These are phyloP conservation scores for Escallonia herrerae DNA, from an alignment of 129 eudicot genomes.

Conservation along the genomic window DNA sequence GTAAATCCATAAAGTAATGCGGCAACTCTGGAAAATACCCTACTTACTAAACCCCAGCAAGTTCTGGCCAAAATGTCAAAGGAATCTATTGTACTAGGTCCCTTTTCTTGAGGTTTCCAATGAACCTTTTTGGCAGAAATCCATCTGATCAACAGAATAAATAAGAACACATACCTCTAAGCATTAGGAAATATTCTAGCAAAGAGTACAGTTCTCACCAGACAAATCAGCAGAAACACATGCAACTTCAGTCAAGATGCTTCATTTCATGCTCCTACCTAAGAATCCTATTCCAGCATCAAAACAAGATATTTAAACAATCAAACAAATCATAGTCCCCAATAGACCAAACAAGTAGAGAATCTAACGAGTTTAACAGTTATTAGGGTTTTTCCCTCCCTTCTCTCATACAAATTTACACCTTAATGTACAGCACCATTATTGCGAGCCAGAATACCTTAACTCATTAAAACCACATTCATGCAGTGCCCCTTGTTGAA, in stretches of 20 bases:
- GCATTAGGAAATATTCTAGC: neutral
- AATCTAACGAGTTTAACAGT: neutral
- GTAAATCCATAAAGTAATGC: neutral
- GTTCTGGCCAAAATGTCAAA: constrained; percentile 16
- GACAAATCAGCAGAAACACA: constrained; percentile 3
- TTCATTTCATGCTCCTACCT: neutral
- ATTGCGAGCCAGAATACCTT: constrained; percentile 8
- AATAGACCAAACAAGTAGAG: neutral
- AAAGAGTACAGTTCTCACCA: constrained; percentile 2
- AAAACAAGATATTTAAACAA: neutral
- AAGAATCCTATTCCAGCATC: neutral
- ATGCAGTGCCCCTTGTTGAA: constrained; percentile 14
- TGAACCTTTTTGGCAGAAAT: neutral
- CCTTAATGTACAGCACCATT: constrained; percentile 16
- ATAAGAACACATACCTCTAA: constrained; percentile 5
- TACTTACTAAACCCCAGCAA: constrained; percentile 21
- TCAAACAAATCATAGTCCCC: neutral
- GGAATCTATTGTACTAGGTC: constrained; percentile 8
- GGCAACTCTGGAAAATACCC: constrained; percentile 11
- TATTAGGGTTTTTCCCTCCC: constrained; percentile 34
- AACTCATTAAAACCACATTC: constrained; percentile 22
- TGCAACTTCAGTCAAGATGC: constrained; percentile 1
- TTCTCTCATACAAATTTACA: constrained; percentile 12
- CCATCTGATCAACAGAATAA: constrained; percentile 2
- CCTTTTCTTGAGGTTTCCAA: constrained; percentile 4